These are phyloP conservation scores for Melaleuca quinquenervia DNA, from an alignment of 345 rosid species.

Conservation along the genomic window DNA sequence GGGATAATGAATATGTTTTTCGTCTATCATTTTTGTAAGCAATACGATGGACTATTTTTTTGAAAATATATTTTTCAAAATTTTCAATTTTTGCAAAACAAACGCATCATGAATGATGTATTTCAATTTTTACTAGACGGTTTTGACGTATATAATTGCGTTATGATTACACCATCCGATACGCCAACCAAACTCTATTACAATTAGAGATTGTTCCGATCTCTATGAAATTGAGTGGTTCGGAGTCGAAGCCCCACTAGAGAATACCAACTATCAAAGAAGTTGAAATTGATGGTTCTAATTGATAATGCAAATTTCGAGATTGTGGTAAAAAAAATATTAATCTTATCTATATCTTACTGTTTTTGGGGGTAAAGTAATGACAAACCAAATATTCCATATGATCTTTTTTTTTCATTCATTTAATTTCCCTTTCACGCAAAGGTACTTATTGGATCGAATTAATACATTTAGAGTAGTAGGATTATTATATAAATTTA, in stretches of 20 bases:
- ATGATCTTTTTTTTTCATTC: background rate
- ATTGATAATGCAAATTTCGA: background rate
- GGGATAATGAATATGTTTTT: too few species aligned
- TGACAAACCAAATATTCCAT: background rate
- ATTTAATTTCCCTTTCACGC: too few species aligned
- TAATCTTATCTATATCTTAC: background rate
- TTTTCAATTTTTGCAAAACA: too few species aligned
- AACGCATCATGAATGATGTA: too few species aligned
- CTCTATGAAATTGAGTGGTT: background rate
- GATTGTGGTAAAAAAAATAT: too few species aligned
- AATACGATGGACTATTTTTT: too few species aligned
- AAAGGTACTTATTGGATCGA: too few species aligned
- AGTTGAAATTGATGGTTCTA: background rate
- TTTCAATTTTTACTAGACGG: background rate
- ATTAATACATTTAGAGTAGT: too few species aligned
- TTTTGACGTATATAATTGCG: background rate
- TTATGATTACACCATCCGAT: background rate
- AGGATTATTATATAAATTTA: background rate
- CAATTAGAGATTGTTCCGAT: background rate
- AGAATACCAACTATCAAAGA: background rate
- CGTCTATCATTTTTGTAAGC: too few species aligned
- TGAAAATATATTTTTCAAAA: too few species aligned
- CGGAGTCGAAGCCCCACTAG: background rate
- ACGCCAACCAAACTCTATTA: background rate
- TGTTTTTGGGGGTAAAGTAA: background rate